These are phyloP conservation scores for Halenospora varia DNA, from an alignment of 495 filamentous ascomycete genomes.

Conservation along the genomic window DNA sequence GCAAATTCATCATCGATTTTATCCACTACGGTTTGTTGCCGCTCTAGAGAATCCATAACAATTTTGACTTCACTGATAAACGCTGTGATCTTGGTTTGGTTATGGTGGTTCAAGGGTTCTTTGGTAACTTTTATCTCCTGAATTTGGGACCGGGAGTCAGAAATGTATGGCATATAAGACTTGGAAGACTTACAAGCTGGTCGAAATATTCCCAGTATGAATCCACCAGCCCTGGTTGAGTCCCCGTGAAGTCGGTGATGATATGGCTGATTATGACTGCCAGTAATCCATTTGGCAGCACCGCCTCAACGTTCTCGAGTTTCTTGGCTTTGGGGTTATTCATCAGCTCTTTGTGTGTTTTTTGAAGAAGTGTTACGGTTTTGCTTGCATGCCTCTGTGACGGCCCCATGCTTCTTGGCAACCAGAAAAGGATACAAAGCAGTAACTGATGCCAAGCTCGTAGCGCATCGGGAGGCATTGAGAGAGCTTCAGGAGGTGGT, in stretches of 20 bases:
- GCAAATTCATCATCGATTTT: background rate
- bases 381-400: background rate
- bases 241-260: background rate
- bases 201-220: background rate
- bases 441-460: background rate
- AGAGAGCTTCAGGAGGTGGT: background rate
- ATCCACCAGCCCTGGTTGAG: background rate
- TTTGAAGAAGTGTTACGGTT: background rate
- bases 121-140: background rate
- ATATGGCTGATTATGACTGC: background rate
- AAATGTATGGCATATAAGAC: background rate
- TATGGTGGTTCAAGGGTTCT: background rate
- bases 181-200: background rate
- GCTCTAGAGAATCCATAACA: background rate
- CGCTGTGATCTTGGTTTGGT: background rate
- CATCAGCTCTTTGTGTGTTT: background rate
- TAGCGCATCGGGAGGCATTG: background rate
- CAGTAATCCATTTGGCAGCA: background rate
- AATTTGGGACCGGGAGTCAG: background rate
- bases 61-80: background rate
- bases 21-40: background rate
- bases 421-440: background rate
- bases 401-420: background rate
- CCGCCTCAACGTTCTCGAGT: background rate
- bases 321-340: background rate